Base-by-base conservation (phyloP, 202 grass and related monocot species). In the Saccharum hybrid region DNA sequence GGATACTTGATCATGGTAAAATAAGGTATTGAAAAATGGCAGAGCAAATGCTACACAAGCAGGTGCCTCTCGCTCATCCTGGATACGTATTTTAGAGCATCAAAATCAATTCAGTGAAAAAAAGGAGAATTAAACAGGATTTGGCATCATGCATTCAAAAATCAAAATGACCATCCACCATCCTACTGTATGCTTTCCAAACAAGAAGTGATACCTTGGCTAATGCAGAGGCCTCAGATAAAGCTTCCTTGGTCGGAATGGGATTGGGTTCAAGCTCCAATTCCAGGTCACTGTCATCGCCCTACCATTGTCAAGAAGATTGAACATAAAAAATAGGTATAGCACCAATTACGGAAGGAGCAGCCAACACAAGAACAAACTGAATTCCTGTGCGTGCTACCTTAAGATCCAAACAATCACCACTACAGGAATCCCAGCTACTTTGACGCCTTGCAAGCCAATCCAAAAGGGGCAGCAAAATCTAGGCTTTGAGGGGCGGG, bases 281-380 rank as follows among this genome's bases (percentile, higher is more conserved):
- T 85, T 99, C 97, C 68, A 99, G 81, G 88, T 99, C 97, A 74
- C 97, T 99, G 34, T 96, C 97, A 86, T 94, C 93, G 48, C 88
- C 97, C 97, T 99, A 79, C 33, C 52, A 76, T 90, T 13, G 63
- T 68, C 82, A 80, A 81, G 64, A 40, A 63, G 39, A 13, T 16
- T 16, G 13, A 83, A 68, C 67, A 86, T 49, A 76, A 86, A 68
- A 66, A 84, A 40, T 63, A 54, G 81, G 39, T 57, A 75, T 5
- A 82, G 21, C 39, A 38, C 13, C 57, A 65, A 65, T 51, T 39
- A 68, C 48, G 10, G 51, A 72, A 86, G 65, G 40, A 79, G 59
- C 56, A 37, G 13, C 19, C 23, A 83, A 63, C 62, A 75, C 21
- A 37, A 28, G 1, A 71, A 76, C 39, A 66, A 34, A 81, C 46